These are phyloP conservation scores for Lathyrus oleraceus DNA, from an alignment of 306 rosid genomes.

Conservation along the genomic window DNA sequence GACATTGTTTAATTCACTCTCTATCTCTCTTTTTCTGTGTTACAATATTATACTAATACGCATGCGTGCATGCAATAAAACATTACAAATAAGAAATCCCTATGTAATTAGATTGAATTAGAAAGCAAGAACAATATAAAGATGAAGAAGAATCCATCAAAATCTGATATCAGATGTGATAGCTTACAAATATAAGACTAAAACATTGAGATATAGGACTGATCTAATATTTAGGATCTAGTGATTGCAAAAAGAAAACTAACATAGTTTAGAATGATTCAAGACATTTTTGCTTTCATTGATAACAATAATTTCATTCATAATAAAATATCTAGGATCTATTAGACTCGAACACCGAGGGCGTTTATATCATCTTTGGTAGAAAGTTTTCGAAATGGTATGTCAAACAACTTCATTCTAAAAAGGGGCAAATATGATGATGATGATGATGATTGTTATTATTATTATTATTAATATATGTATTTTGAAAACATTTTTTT, in stretches of 20 bases:
- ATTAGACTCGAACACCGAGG: no score
- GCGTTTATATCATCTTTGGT: no score
- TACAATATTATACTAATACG: neutral
- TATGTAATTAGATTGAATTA: neutral
- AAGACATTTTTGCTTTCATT: neutral
- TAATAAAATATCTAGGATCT: no score
- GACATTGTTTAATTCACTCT: neutral
- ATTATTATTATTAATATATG: no score
- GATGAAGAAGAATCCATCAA: neutral
- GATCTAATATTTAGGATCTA: conserved; percentile 22
- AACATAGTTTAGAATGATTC: conserved; percentile 3
- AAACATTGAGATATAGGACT: neutral
- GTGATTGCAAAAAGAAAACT: conserved; percentile 2
- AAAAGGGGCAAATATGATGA: no score
- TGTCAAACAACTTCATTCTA: no score
- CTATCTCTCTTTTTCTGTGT: neutral
- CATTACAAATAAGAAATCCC: neutral
- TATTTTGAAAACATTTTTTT: no score
- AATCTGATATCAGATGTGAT: neutral
- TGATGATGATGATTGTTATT: no score
- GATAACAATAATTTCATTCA: no score
- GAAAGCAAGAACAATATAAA: neutral
- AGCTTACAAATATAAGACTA: neutral
- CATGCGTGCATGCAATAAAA: neutral
- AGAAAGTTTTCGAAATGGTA: no score